phyloP scores from a whole-genome alignment of 2,329 filamentous ascomycete genomes.

The Emericellopsis atlantica region DNA sequence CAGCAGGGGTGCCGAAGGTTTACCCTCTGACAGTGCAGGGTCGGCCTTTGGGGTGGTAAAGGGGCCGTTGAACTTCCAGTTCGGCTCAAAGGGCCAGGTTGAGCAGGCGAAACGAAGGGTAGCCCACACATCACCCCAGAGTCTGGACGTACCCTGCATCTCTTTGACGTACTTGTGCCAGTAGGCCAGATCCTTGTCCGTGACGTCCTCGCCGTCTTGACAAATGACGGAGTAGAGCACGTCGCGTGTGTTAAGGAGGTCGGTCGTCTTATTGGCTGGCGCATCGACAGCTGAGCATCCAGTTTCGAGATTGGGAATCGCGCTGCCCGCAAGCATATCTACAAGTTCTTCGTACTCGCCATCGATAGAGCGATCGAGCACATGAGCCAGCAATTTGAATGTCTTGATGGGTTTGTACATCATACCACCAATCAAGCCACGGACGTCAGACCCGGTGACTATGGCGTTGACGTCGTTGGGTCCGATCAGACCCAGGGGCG shows the following conservation, averaged over 20 bases:
- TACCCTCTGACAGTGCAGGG: conserved; percentile 11
- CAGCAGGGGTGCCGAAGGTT: conserved; percentile 27
- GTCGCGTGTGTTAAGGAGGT: background rate
- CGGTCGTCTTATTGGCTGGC: too few species aligned
- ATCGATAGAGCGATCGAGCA: conserved; percentile 6
- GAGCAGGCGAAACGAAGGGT: conserved; percentile 24
- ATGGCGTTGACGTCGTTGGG: conserved; percentile 10
- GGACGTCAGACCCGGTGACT: conserved; percentile 19
- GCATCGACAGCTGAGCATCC: background rate
- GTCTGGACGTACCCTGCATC: conserved; percentile 13
- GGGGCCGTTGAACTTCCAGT: conserved; percentile 25
- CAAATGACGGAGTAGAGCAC: conserved; percentile 15
- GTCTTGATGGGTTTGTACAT: conserved; percentile 16
- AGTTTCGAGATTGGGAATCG: conserved; percentile 1
- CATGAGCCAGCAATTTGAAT: background rate
- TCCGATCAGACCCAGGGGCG: conserved; percentile 18
- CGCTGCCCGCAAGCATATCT: conserved; percentile 10
- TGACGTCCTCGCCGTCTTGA: conserved; percentile 17
- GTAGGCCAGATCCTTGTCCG: conserved; percentile 8
- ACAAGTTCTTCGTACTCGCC: conserved; percentile 13
- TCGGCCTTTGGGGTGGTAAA: conserved; percentile 14
- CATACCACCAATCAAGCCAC: conserved; percentile 9
- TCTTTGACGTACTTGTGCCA: conserved; percentile 15
- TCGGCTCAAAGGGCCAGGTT: conserved; percentile 21
- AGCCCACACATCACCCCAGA: conserved; percentile 20